Evolutionary conservation across 2,329 filamentous ascomycete genomes (phyloP).

Genomic region (Pseudocercospora pini-densiflorae): DNA sequence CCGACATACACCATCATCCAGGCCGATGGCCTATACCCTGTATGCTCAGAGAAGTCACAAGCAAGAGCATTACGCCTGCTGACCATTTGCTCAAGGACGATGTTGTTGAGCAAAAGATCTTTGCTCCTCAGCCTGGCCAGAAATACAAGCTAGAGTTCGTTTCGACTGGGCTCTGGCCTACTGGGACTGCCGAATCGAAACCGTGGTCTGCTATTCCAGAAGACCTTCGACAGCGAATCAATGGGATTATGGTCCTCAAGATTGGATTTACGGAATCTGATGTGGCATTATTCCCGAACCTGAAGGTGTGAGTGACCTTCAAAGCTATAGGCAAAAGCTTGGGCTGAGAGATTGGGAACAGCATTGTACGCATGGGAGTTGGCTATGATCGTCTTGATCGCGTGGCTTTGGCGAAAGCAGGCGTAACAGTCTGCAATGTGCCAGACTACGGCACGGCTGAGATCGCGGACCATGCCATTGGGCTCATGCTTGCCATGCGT

Average conservation of each 20-base stretch:
- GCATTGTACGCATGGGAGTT: conserved; percentile 40
- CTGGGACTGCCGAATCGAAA: conserved; percentile 27
- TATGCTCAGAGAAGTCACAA: conserved; percentile 10
- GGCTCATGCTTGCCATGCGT: conserved; percentile 35
- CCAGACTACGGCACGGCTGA: conserved; percentile 41
- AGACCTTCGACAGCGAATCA: conserved; percentile 32
- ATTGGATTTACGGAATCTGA: conserved; percentile 35
- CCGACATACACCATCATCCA: conserved; percentile 38
- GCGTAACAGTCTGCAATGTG: conserved; percentile 38
- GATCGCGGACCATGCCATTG: conserved; percentile 40
- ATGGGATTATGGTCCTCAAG: conserved; percentile 39
- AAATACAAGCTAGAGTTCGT: conserved; percentile 35
- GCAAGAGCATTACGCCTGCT: neutral
- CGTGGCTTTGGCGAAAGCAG: conserved; percentile 30
- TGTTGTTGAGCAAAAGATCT: conserved; percentile 34
- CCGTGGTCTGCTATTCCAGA: conserved; percentile 38
- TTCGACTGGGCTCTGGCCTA: conserved; percentile 31
- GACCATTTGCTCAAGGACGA: conserved; percentile 28
- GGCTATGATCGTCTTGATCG: conserved; percentile 40
- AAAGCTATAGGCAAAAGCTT: neutral
- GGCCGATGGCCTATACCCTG: conserved; percentile 36
- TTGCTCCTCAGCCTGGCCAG: conserved; percentile 31
- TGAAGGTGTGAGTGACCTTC: conserved; percentile 36
- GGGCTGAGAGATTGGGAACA: conserved; percentile 13
- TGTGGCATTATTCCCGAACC: conserved; percentile 35